Conservation (phyloP, 179 eudicot species). For the Corrigiola litoralis region DNA sequence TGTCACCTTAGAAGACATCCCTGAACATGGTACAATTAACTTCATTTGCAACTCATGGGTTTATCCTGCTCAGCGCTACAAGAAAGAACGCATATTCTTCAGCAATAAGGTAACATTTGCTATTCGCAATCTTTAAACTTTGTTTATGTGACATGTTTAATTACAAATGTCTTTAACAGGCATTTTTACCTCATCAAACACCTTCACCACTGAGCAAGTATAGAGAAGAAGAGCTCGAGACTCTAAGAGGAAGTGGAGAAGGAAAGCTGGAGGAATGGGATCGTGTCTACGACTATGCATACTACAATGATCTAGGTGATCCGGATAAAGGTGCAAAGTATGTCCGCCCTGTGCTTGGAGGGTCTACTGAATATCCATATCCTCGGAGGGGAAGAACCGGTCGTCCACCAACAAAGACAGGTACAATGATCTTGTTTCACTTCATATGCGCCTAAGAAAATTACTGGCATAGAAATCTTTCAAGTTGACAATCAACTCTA, state of each 20-base stretch:
- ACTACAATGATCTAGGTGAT: constrained; percentile 75
- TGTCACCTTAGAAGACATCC: constrained; percentile 41
- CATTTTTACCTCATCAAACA: constrained; percentile 61
- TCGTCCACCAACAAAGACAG: constrained; percentile 53
- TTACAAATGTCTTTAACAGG: constrained; percentile 21
- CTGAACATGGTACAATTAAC: constrained; percentile 30
- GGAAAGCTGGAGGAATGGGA: constrained; percentile 84
- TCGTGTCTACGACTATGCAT: constrained; percentile 82
- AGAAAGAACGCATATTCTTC: constrained; percentile 46
- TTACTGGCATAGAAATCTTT: too few relatives aligned
- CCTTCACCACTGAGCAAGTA: constrained; percentile 44
- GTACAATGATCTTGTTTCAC: constrained; percentile 21
- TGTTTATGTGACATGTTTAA: background rate
- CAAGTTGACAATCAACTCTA: too few relatives aligned
- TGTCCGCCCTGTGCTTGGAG: constrained; percentile 71
- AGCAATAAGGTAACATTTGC: constrained; percentile 37
- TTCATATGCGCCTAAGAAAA: too few relatives aligned
- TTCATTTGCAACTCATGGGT: constrained; percentile 68
- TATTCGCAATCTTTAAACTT: background rate
- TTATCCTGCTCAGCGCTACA: constrained; percentile 38
- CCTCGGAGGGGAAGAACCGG: constrained; percentile 90
- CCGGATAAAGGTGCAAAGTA: constrained; percentile 60
- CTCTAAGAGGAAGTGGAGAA: constrained; percentile 60
- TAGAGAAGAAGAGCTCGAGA: constrained; percentile 59
- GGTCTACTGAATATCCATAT: constrained; percentile 66